Evolutionary conservation across 352 stramenopile species (phyloP).

Genomic region (Globisporangium nodosum): DNA sequence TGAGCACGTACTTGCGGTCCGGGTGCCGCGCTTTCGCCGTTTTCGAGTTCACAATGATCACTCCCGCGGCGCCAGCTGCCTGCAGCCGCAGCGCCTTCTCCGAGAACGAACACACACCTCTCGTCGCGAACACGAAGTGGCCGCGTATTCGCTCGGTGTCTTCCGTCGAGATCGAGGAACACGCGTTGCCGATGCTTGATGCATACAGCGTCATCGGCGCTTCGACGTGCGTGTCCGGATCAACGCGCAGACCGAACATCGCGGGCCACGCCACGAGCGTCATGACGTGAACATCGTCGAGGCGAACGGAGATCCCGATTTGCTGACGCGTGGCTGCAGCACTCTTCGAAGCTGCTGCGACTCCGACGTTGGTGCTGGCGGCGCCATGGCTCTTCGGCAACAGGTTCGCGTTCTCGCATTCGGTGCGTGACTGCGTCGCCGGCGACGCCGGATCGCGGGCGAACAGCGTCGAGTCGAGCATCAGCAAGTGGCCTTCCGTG

Average conservation of each 20-base stretch:
- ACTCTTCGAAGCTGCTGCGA: not conserved
- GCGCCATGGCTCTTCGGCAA: conserved; percentile 13
- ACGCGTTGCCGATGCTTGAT: conserved; percentile 42
- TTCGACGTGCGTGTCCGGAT: conserved; percentile 35
- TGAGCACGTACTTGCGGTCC: conserved; percentile 61
- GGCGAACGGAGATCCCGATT: conserved; percentile 55
- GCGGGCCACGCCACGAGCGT: conserved; percentile 65
- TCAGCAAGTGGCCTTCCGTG: conserved; percentile 76
- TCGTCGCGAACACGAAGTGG: conserved; percentile 59
- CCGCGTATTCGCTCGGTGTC: conserved; percentile 27
- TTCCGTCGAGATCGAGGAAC: conserved; percentile 18
- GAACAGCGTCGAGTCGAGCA: conserved; percentile 58
- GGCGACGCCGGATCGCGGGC: conserved; percentile 4
- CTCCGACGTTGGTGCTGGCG: not conserved
- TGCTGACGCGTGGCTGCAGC: conserved; percentile 17
- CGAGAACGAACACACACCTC: conserved; percentile 73
- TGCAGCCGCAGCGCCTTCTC: conserved; percentile 69
- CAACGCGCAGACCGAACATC: conserved; percentile 55
- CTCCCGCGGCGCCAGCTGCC: conserved; percentile 39
- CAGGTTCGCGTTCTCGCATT: conserved; percentile 53
- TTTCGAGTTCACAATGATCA: conserved; percentile 74
- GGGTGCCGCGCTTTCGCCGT: conserved; percentile 24
- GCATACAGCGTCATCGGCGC: conserved; percentile 43
- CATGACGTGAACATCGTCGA: conserved; percentile 52
- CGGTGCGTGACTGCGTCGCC: conserved; percentile 10